Base-by-base conservation (phyloP, 2,329 filamentous ascomycete species). In the Nakataea oryzae region DNA sequence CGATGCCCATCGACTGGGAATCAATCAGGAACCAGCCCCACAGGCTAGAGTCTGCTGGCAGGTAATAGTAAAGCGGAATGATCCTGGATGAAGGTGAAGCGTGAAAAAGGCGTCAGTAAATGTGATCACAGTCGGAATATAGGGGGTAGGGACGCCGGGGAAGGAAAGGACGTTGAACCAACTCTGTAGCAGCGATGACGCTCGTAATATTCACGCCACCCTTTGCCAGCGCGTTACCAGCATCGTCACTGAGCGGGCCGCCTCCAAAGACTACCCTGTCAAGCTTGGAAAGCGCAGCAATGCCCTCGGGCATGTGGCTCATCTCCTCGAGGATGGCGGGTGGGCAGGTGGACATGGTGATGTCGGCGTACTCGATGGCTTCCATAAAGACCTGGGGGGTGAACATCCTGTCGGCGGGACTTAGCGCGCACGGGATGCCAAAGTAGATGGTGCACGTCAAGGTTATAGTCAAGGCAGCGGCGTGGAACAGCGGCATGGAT, bases 11-110 rank as follows among this genome's bases (percentile, higher is more conserved):
- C 0, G 69, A n/a, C 1, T 79, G 73, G 0, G 72, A 72, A 65
- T 78, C 72, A 64, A 76, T 68, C 64, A 76, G 69, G 62, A 79
- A 78, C 57, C 73, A 80, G 63, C 76, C 72, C 77, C 78, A 80
- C 8, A 75, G 64, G 27, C 72, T 64, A 0, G 62, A 67, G 55
- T 76, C 66, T 0, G 63, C 29, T 47, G 77, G 74, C 26, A 69
- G 67, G 60, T 74, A 74, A 4, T 7, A 34, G 11, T 11, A 61
- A 32, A 62, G 29, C 14, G 56, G 32, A 34, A 57, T 60, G 6
- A 50, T n/a, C 21, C 41, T 50, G 21, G n/a, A n/a, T 50, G 21
- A 2, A n/a, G 41, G 11, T 9, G 21, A 1, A n/a, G 41, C 9
- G n/a, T 50, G 17, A 11, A 9, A n/a, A n/a, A n/a, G n/a, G 17